Percentiles rank a stretch among this genome's conserved stretches.
These are phyloP conservation scores for Oenanthe sinensis DNA, from an alignment of 129 eudicot species.

Conservation along the genomic window DNA sequence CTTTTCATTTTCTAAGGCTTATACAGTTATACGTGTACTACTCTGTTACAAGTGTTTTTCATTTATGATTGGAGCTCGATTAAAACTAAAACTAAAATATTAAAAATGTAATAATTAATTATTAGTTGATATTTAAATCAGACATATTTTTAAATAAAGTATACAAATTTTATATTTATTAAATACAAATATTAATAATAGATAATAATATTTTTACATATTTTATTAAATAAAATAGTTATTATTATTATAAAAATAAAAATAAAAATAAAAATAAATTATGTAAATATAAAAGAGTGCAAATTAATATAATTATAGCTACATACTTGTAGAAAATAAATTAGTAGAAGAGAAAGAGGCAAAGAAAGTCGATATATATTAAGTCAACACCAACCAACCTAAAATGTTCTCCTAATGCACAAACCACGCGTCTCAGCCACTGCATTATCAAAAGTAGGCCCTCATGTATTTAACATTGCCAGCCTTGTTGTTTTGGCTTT, in stretches of 20 bases:
- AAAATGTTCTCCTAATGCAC: slow-evolving; percentile 11
- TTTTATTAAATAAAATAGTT: too few relatives aligned
- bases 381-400: slow-evolving; percentile 30
- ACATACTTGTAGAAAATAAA: not conserved
- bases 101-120: too few relatives aligned
- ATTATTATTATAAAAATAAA: too few relatives aligned
- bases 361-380: not conserved
- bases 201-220: too few relatives aligned
- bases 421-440: slow-evolving; percentile 5
- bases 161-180: too few relatives aligned
- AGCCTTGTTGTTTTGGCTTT: slow-evolving; percentile 4
- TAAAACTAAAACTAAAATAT: too few relatives aligned
- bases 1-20: too few relatives aligned
- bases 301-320: not conserved
- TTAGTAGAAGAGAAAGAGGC: not conserved
- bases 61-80: not conserved
- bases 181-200: too few relatives aligned
- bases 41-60: not conserved
- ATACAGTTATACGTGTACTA: not conserved
- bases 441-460: not conserved
- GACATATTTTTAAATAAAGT: too few relatives aligned
- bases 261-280: too few relatives aligned
- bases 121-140: too few relatives aligned
- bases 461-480: not conserved
- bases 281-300: too few relatives aligned